Evolutionary conservation across 2,329 filamentous ascomycete species (phyloP).

Genomic region (Colletotrichum australisinense): DNA sequence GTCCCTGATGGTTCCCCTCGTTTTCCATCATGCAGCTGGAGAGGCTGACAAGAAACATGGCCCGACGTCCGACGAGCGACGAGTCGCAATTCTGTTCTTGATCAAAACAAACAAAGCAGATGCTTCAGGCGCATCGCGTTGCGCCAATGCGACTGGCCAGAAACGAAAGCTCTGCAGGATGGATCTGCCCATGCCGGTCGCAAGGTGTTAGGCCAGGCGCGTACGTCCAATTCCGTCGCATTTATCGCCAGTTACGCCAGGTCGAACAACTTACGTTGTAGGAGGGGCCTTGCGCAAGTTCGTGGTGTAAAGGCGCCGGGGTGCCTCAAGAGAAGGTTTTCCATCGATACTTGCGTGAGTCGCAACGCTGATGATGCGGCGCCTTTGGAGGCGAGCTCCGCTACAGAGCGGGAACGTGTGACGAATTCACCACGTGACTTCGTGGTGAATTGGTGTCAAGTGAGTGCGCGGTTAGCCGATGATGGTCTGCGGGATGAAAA

Average conservation of each 20-base stretch:
- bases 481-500: background rate
- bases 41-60: background rate
- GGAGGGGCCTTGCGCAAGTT: background rate
- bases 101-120: conserved; percentile 32
- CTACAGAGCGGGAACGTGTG: background rate
- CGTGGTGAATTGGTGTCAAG: conserved; percentile 7
- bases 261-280: background rate
- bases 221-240: conserved; percentile 26
- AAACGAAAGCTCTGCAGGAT: conserved; percentile 16
- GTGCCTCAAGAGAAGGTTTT: background rate
- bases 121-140: conserved; percentile 34
- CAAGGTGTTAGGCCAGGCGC: conserved; percentile 27
- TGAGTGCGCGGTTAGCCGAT: background rate
- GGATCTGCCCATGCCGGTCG: conserved; percentile 19
- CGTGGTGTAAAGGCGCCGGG: conserved; percentile 1
- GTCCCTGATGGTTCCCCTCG: conserved; percentile 18
- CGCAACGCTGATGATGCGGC: conserved; percentile 21
- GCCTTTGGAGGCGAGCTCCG: background rate
- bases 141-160: conserved; percentile 33
- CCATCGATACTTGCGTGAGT: background rate
- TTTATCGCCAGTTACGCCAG: conserved; percentile 14
- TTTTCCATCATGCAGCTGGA: conserved; percentile 13
- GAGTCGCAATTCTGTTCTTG: conserved; percentile 17
- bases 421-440: conserved; percentile 5
- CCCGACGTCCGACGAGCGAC: conserved; percentile 6